These are phyloP conservation scores for Neurospora sp. DNA, from an alignment of 495 filamentous ascomycete genomes.

Conservation along the genomic window DNA sequence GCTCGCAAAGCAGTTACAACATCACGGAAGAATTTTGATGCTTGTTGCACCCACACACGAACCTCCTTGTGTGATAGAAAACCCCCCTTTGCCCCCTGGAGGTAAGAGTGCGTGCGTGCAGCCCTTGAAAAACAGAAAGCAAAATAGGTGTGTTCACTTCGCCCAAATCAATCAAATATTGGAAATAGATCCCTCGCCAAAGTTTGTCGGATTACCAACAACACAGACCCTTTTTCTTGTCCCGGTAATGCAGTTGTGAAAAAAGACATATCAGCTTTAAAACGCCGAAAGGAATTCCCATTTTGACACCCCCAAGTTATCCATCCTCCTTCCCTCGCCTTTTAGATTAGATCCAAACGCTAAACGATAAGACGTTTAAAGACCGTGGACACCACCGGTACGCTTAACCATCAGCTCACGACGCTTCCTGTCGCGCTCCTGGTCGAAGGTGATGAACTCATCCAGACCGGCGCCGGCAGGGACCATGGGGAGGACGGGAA, in stretches of 20 bases:
- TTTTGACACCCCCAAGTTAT: conserved; percentile 1
- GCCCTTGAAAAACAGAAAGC: not conserved
- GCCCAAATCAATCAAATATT: not conserved
- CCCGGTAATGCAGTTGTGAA: conserved; percentile 8
- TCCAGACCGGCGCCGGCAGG: conserved; percentile 77
- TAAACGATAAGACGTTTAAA: conserved; percentile 8
- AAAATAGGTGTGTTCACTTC: not conserved
- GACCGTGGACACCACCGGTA: conserved; percentile 43
- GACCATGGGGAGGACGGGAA: conserved; percentile 97
- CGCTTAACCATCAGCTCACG: conserved; percentile 61
- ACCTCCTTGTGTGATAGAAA: not conserved
- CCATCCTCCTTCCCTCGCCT: not conserved
- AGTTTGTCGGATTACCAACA: conserved; percentile 3
- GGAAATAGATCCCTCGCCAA: conserved; percentile 6
- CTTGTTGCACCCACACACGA: not conserved
- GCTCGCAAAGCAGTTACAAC: conserved; percentile 1
- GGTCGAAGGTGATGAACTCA: conserved; percentile 87
- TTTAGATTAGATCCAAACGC: not conserved
- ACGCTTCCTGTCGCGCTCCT: conserved; percentile 56
- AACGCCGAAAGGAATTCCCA: conserved; percentile 3
- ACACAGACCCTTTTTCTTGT: conserved; percentile 5
- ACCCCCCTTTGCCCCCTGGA: not conserved
- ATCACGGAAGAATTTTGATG: not conserved
- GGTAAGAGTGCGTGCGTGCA: not conserved
- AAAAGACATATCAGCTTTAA: not conserved